phyloP scores from a whole-genome alignment of 2,329 filamentous ascomycete genomes.

The Stagonosporopsis tanaceti region DNA sequence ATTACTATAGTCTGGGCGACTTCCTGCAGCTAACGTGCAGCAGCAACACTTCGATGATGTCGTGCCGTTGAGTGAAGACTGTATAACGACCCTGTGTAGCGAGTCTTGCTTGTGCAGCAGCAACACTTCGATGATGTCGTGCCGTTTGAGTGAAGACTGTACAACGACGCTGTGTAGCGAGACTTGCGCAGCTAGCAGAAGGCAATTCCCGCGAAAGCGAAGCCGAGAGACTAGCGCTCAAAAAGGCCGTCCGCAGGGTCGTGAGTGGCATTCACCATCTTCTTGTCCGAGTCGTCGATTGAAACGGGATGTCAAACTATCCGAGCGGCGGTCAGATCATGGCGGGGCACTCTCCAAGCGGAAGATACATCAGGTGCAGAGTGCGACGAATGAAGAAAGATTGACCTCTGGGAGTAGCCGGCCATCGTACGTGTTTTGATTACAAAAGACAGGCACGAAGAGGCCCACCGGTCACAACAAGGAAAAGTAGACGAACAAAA shows the following conservation, averaged over 20 bases:
- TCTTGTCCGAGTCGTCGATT: constrained; percentile 1
- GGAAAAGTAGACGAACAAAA: constrained; percentile 8
- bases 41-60: constrained; percentile 10
- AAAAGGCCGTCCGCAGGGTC: background rate
- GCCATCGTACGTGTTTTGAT: constrained; percentile 12
- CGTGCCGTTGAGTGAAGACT: background rate
- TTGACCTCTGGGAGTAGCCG: background rate
- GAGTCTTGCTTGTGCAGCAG: constrained; percentile 3
- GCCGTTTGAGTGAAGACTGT: background rate
- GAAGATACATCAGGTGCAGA: background rate
- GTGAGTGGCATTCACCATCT: background rate
- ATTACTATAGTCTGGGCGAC: constrained; percentile 10
- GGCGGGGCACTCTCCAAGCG: background rate
- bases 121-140: constrained; percentile 9
- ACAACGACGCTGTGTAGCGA: background rate
- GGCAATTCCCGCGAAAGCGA: background rate
- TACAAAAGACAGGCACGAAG: background rate
- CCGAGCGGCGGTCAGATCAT: background rate
- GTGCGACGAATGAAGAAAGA: background rate
- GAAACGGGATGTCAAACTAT: constrained; percentile 2
- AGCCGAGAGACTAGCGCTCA: background rate
- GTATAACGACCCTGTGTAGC: background rate
- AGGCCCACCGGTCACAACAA: background rate
- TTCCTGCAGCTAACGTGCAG: constrained; percentile 18
- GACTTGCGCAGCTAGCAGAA: background rate